These are phyloP conservation scores for Striga asiatica DNA, from an alignment of 257 asterid species.

Conservation along the genomic window DNA sequence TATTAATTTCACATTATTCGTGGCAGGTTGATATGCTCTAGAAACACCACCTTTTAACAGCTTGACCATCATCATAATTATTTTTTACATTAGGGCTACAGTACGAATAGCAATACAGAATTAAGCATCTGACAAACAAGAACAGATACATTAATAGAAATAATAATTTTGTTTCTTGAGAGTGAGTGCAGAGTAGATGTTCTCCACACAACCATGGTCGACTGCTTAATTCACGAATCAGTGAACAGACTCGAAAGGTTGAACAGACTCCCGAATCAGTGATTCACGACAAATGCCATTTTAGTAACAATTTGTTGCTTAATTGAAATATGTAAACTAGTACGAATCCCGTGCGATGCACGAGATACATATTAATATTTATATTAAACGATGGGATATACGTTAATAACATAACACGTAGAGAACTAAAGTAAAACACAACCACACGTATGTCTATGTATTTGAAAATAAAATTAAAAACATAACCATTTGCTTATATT, in stretches of 20 bases:
- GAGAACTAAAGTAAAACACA: too few relatives aligned
- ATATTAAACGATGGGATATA: too few relatives aligned
- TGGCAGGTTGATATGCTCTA: constrained; percentile 46
- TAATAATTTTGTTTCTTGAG: background rate
- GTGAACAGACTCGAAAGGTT: constrained; percentile 4
- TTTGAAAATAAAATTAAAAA: too few relatives aligned
- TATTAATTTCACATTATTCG: constrained; percentile 47
- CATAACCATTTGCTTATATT: too few relatives aligned
- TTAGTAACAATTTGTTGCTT: too few relatives aligned
- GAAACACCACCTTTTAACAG: constrained; percentile 39
- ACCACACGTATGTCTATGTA: too few relatives aligned
- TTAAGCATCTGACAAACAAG: constrained; percentile 16
- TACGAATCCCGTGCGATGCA: too few relatives aligned
- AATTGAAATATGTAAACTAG: too few relatives aligned
- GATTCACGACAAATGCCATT: background rate
- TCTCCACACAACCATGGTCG: constrained; percentile 8
- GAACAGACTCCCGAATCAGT: constrained; percentile 8
- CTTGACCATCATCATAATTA: constrained; percentile 48
- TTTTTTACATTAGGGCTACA: constrained; percentile 57
- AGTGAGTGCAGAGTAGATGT: background rate
- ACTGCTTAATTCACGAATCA: constrained; percentile 10
- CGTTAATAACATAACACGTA: too few relatives aligned
- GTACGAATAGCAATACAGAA: constrained; percentile 24
- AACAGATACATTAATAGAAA: background rate
- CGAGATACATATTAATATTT: too few relatives aligned